Evolutionary conservation across 176 grass and related monocot genomes (phyloP).

Genomic region (Avena insularis): DNA sequence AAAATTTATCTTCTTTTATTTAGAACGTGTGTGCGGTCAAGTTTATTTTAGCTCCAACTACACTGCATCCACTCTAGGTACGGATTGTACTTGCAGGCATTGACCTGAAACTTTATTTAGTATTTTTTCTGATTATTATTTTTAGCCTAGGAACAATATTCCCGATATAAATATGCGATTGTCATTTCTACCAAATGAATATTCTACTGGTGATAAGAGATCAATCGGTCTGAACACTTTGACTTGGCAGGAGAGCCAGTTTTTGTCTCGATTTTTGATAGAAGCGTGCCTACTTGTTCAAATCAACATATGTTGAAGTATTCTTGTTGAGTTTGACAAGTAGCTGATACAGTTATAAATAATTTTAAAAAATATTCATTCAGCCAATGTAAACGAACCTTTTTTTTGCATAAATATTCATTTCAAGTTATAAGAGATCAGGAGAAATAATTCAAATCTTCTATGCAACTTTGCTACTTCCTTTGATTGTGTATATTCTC

Average conservation of each 20-base stretch:
- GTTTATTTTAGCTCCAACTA: not conserved
- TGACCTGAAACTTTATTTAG: not conserved
- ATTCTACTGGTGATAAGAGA: not conserved
- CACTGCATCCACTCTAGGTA: not conserved
- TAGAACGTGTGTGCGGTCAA: not conserved
- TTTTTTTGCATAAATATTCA: too few relatives aligned
- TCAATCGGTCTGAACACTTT: slow-evolving; percentile 3
- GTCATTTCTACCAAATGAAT: not conserved
- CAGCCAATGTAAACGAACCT: too few relatives aligned
- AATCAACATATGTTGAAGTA: not conserved
- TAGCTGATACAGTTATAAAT: too few relatives aligned
- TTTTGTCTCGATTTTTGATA: not conserved
- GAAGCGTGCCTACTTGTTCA: not conserved
- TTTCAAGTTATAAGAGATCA: too few relatives aligned
- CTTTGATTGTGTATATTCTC: too few relatives aligned
- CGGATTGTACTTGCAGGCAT: not conserved
- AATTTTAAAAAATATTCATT: too few relatives aligned
- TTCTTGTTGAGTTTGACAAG: not conserved
- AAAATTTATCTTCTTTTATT: not conserved
- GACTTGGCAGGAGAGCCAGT: not conserved
- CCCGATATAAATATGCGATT: too few relatives aligned
- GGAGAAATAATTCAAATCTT: too few relatives aligned
- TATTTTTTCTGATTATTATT: too few relatives aligned
- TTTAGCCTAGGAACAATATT: too few relatives aligned
- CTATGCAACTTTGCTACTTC: too few relatives aligned